Percentiles rank a stretch among this genome's conserved stretches.
These are phyloP conservation scores for Osmanthus fragrans DNA, from an alignment of 257 asterid genomes.

Conservation along the genomic window DNA sequence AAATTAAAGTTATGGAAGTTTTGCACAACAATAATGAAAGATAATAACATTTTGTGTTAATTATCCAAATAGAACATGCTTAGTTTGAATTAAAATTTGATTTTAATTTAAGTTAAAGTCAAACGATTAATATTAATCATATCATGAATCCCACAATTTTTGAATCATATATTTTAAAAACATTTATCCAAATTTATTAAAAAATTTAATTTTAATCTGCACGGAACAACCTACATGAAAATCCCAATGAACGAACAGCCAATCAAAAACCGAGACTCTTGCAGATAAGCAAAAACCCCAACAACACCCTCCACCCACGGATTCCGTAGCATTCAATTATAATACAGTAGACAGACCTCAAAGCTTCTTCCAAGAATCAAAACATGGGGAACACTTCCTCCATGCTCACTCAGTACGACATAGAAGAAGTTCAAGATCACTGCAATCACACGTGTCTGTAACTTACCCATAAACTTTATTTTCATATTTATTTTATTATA, in stretches of 20 bases:
- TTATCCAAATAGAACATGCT: too few species aligned
- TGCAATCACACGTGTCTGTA: conserved; percentile 40
- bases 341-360: not conserved
- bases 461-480: not conserved
- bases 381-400: conserved; percentile 50
- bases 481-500: not conserved
- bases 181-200: too few species aligned
- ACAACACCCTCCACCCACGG: not conserved
- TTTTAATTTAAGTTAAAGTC: too few species aligned
- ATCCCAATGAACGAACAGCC: not conserved
- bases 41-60: too few species aligned
- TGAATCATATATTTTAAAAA: too few species aligned
- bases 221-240: too few species aligned
- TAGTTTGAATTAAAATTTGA: too few species aligned
- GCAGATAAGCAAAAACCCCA: not conserved
- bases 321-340: not conserved
- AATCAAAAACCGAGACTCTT: not conserved
- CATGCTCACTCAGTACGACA: conserved; percentile 59
- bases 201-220: too few species aligned
- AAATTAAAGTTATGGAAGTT: too few species aligned
- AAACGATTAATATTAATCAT: too few species aligned
- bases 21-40: too few species aligned
- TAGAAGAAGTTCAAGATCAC: conserved; percentile 56
- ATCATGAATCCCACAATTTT: too few species aligned
- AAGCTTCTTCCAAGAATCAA: not conserved